Conservation (phyloP, 106 monocot genomes). For the Agapanthus africanus region DNA sequence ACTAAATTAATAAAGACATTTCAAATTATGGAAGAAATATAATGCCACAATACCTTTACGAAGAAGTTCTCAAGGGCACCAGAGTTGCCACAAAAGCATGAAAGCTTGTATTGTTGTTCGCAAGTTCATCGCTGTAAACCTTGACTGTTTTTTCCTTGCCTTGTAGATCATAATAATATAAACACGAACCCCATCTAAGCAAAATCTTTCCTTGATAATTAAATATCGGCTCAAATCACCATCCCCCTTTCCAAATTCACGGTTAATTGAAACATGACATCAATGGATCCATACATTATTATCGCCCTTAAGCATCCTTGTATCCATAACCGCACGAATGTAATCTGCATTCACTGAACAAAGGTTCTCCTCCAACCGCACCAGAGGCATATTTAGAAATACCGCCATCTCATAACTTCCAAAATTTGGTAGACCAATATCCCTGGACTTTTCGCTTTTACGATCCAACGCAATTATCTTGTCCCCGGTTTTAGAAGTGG, state of each 20-base stretch:
- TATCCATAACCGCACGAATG: neutral
- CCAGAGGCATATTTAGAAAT: neutral
- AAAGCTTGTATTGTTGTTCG: neutral
- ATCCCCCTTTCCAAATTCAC: too few relatives aligned
- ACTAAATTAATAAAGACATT: too few relatives aligned
- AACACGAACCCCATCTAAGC: conserved; percentile 2
- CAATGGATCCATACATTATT: conserved; percentile 1
- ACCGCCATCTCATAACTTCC: too few relatives aligned
- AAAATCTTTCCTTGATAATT: conserved; percentile 2
- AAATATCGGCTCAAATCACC: conserved; percentile 4
- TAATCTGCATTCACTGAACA: conserved; percentile 9
- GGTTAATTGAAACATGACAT: neutral
- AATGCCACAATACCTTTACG: too few relatives aligned
- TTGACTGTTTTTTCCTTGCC: neutral
- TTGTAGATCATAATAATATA: conserved; percentile 1
- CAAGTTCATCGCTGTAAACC: neutral
- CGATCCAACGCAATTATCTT: conserved; percentile 9
- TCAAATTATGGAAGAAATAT: too few relatives aligned
- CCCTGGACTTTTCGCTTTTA: conserved; percentile 6
- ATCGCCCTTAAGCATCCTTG: conserved; percentile 2
- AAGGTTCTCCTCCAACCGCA: conserved; percentile 11
- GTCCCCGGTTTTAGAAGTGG: neutral
- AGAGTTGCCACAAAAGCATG: conserved; percentile 8
- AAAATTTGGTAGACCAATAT: too few relatives aligned
- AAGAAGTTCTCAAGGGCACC: neutral